These are phyloP conservation scores for Alternaria longipes DNA, from an alignment of 2,329 filamentous ascomycete genomes.

Conservation along the genomic window DNA sequence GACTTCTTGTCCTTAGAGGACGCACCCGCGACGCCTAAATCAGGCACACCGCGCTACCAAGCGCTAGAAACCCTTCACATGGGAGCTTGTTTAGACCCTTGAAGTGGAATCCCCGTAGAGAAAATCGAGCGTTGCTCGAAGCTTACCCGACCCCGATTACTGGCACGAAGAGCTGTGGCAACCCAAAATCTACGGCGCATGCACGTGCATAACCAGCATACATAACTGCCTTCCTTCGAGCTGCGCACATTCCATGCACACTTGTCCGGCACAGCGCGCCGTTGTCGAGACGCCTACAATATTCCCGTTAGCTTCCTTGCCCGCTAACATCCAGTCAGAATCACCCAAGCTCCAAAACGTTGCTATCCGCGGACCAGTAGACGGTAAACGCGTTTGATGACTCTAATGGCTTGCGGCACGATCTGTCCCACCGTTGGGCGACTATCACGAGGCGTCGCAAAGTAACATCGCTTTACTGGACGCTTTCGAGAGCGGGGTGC, in stretches of 20 bases:
- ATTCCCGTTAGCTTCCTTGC: slow-evolving; percentile 12
- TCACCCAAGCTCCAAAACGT: slow-evolving; percentile 3
- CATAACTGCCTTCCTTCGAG: slow-evolving; percentile 3
- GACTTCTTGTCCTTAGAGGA: slow-evolving; percentile 5
- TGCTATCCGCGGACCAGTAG: slow-evolving; percentile 3
- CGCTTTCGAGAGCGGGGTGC: slow-evolving; percentile 14
- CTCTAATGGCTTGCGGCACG: slow-evolving; percentile 25
- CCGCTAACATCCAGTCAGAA: not conserved
- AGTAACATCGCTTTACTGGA: slow-evolving; percentile 20
- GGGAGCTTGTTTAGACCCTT: not conserved
- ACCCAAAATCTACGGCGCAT: not conserved
- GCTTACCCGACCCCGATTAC: not conserved
- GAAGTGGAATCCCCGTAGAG: not conserved
- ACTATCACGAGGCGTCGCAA: slow-evolving; percentile 24
- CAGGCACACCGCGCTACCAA: not conserved
- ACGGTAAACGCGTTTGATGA: slow-evolving; percentile 10
- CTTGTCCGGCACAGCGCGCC: slow-evolving; percentile 14
- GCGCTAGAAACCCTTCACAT: slow-evolving; percentile 9
- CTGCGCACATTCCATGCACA: slow-evolving; percentile 4
- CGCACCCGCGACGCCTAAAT: slow-evolving; percentile 5
- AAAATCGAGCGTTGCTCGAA: slow-evolving; percentile 2
- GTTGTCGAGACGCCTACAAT: slow-evolving; percentile 11
- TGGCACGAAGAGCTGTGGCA: not conserved
- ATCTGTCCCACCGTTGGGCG: slow-evolving; percentile 19
- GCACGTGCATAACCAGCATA: slow-evolving; percentile 3